Percentiles rank a stretch among this genome's conserved stretches.
Conservation (phyloP, 1,139 yeast genomes). For the Zygoascus sp. region DNA sequence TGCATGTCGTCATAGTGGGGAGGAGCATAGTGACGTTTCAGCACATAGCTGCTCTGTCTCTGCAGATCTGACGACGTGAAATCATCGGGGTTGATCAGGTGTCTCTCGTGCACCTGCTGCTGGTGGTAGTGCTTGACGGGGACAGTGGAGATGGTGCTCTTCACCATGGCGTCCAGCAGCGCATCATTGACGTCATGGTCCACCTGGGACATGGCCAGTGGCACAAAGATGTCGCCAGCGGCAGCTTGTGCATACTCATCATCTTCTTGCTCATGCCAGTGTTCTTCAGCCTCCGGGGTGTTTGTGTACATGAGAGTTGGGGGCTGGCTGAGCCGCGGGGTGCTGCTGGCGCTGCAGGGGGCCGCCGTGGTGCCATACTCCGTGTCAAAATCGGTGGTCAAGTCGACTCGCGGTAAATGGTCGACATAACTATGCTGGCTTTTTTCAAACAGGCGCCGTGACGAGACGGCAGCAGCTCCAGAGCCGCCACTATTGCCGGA, state of each 20-base stretch:
- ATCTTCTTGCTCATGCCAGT: neutral
- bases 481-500: conserved; percentile 3
- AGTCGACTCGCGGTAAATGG: neutral
- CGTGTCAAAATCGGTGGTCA: neutral
- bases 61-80: neutral
- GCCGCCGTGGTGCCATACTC: too few relatives aligned
- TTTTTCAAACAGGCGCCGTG: conserved; percentile 7
- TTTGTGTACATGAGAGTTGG: conserved; percentile 3
- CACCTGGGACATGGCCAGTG: neutral
- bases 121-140: neutral
- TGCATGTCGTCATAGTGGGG: neutral
- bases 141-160: conserved; percentile 5
- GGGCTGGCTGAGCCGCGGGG: conserved; percentile 2
- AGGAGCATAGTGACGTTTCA: neutral
- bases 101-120: neutral
- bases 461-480: neutral
- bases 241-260: neutral
- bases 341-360: too few relatives aligned
- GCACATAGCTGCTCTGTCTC: conserved; percentile 1
- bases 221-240: neutral
- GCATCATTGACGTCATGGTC: conserved; percentile 8
- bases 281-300: conserved; percentile 6
- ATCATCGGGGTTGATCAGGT: conserved; percentile 1
- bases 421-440: conserved; percentile 4
- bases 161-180: conserved; percentile 7